Evolutionary conservation across 2,329 filamentous ascomycete genomes (phyloP).

Genomic region (Alternaria alternata): DNA sequence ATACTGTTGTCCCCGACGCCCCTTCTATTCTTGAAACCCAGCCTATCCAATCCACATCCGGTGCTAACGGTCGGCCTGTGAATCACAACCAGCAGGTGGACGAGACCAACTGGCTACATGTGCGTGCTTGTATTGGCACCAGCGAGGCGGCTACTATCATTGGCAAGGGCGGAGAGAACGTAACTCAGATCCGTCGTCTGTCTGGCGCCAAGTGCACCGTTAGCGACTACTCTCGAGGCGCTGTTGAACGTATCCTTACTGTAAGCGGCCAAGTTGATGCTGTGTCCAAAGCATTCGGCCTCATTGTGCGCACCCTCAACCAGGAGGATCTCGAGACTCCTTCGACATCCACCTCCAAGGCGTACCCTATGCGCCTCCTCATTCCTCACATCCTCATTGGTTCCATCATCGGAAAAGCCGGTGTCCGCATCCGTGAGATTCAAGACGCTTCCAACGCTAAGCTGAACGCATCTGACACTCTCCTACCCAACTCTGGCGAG

Average conservation of each 20-base stretch:
- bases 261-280: slow-evolving; percentile 97
- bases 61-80: slow-evolving; percentile 60
- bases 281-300: slow-evolving; percentile 96
- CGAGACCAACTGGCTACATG: slow-evolving; percentile 95
- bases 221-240: slow-evolving; percentile 96
- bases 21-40: slow-evolving; percentile 60
- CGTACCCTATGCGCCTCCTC: slow-evolving; percentile 92
- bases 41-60: slow-evolving; percentile 65
- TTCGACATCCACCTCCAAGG: slow-evolving; percentile 94
- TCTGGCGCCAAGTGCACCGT: slow-evolving; percentile 98
- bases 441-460: slow-evolving; percentile 97
- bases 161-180: slow-evolving; percentile 98
- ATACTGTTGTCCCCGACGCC: slow-evolving; percentile 74
- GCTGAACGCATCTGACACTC: slow-evolving; percentile 94
- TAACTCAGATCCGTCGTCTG: slow-evolving; percentile 92
- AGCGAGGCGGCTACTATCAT: slow-evolving; percentile 97
- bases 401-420: slow-evolving; percentile 97
- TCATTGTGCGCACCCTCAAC: slow-evolving; percentile 98
- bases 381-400: slow-evolving; percentile 98
- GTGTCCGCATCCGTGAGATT: slow-evolving; percentile 95
- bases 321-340: slow-evolving; percentile 90
- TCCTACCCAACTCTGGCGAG: slow-evolving; percentile 92
- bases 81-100: slow-evolving; percentile 70
- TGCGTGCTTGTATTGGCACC: slow-evolving; percentile 95
- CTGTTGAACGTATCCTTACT: slow-evolving; percentile 95